phyloP scores from a whole-genome alignment of 2,329 filamentous ascomycete species.

The Alternaria triticina region DNA sequence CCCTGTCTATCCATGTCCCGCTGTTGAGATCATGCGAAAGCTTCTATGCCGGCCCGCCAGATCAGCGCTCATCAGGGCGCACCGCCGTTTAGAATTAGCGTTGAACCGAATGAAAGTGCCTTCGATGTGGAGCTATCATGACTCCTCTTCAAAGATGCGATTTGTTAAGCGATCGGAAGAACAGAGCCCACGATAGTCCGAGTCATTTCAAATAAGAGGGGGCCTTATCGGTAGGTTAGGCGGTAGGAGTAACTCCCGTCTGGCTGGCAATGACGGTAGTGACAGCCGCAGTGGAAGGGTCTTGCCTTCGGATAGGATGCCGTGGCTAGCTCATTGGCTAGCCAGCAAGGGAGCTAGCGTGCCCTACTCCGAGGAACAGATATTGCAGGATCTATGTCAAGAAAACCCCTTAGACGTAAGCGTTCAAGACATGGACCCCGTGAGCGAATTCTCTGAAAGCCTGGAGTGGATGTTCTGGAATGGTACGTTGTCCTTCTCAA shows the following conservation, averaged over 20 bases:
- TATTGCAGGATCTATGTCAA: neutral
- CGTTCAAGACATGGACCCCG: neutral
- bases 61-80: neutral
- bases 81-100: neutral
- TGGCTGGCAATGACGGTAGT: neutral
- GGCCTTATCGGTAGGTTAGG: neutral
- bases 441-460: neutral
- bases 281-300: neutral
- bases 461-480: neutral
- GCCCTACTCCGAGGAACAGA: neutral
- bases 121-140: neutral
- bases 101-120: neutral
- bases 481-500: neutral
- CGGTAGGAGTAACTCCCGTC: neutral
- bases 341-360: neutral
- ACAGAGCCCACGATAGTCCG: neutral
- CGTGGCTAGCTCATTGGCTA: neutral
- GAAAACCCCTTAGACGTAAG: neutral
- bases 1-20: neutral
- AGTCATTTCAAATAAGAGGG: neutral
- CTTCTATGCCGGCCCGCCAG: neutral
- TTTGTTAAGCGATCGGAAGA: neutral
- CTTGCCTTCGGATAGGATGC: slow-evolving; percentile 4
- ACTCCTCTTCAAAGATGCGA: neutral
- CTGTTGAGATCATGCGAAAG: neutral